These are phyloP conservation scores for Ceratocystis harringtonii DNA, from an alignment of 2,329 filamentous ascomycete species.

Conservation along the genomic window DNA sequence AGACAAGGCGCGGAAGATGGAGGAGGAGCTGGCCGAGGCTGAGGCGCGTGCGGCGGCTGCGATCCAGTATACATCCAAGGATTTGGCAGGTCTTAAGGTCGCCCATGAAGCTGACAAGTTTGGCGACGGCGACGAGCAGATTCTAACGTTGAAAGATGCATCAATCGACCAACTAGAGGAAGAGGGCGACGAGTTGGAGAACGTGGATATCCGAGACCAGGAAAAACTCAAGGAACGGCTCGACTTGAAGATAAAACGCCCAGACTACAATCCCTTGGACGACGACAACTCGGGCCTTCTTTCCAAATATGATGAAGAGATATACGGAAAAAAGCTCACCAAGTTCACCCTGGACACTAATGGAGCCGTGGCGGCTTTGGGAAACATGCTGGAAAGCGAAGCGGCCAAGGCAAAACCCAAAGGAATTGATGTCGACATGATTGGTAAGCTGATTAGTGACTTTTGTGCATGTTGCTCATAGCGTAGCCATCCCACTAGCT, in stretches of 20 bases:
- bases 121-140: slow-evolving; percentile 61
- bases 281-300: slow-evolving; percentile 57
- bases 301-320: slow-evolving; percentile 90
- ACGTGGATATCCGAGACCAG: slow-evolving; percentile 52
- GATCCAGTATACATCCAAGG: slow-evolving; percentile 62
- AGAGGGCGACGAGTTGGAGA: slow-evolving; percentile 81
- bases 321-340: slow-evolving; percentile 77
- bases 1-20: slow-evolving; percentile 53
- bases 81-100: slow-evolving; percentile 81
- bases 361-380: slow-evolving; percentile 52
- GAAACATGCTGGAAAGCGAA: slow-evolving; percentile 38
- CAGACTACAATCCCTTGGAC: slow-evolving; percentile 74
- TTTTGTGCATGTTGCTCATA: slow-evolving; percentile 28
- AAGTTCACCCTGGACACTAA: slow-evolving; percentile 72
- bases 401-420: slow-evolving; percentile 40
- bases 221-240: slow-evolving; percentile 62
- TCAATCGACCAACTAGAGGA: slow-evolving; percentile 65
- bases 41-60: slow-evolving; percentile 50
- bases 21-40: slow-evolving; percentile 64
- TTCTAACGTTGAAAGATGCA: slow-evolving; percentile 87
- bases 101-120: slow-evolving; percentile 75
- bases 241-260: slow-evolving; percentile 78
- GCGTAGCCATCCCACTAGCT: neutral
- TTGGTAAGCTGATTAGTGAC: slow-evolving; percentile 30
- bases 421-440: slow-evolving; percentile 67